Percentiles rank a stretch among this genome's conserved stretches.
Evolutionary conservation across 176 grass and related monocot species (phyloP).

Genomic region (Aegilops longissima): DNA sequence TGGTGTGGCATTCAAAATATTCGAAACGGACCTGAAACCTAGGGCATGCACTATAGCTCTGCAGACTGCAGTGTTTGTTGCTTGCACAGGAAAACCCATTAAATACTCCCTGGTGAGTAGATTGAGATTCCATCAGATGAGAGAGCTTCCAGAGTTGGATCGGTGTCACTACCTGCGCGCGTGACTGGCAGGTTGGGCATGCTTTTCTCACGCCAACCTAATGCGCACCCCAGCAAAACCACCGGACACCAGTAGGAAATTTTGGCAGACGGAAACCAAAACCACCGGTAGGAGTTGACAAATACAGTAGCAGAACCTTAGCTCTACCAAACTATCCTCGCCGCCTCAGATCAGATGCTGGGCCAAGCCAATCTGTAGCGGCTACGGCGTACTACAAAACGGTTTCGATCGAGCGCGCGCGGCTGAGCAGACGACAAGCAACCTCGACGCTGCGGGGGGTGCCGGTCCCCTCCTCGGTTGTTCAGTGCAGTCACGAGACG

Average conservation of each 20-base stretch:
- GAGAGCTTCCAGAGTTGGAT: neutral
- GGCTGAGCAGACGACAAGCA: neutral
- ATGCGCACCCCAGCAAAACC: neutral
- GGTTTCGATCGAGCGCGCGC: neutral
- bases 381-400: constrained; percentile 4
- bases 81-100: neutral
- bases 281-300: neutral
- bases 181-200: neutral
- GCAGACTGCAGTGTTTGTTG: neutral
- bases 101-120: neutral
- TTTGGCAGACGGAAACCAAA: neutral
- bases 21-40: neutral
- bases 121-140: neutral
- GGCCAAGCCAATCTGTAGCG: neutral
- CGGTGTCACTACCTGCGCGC: neutral
- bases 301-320: neutral
- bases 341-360: neutral
- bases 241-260: neutral
- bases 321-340: no score
- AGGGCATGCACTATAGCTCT: neutral
- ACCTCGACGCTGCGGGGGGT: neutral
- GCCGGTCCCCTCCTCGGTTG: neutral
- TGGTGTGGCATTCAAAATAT: neutral
- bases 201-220: neutral
- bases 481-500: constrained; percentile 35